phyloP scores from a whole-genome alignment of 371 early-diverging fungal species.

The Mortierella sp. region DNA sequence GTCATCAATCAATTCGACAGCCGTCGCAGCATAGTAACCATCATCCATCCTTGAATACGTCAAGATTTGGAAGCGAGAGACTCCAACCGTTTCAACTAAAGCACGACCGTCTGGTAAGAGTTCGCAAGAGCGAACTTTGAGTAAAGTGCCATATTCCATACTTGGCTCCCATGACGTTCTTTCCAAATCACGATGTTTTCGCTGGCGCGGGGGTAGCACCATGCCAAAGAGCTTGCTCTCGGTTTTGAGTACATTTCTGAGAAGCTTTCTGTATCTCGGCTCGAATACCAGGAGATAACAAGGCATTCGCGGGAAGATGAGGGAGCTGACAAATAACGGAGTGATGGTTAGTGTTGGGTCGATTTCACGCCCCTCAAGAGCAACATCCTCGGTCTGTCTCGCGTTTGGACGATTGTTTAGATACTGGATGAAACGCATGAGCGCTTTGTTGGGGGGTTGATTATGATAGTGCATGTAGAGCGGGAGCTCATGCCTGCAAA shows the following conservation, averaged over 20 bases:
- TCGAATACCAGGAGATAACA: constrained; percentile 76
- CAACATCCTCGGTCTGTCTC: constrained; percentile 3
- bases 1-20: constrained; percentile 39
- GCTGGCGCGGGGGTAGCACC: constrained; percentile 58
- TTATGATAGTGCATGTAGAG: constrained; percentile 53
- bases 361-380: constrained; percentile 21
- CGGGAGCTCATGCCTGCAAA: constrained; percentile 61
- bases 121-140: constrained; percentile 56
- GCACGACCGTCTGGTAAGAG: constrained; percentile 52
- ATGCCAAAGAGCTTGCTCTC: constrained; percentile 68
- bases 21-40: constrained; percentile 42
- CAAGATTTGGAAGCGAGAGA: constrained; percentile 59
- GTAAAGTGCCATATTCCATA: constrained; percentile 57
- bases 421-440: constrained; percentile 39
- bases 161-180: constrained; percentile 33
- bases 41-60: constrained; percentile 44
- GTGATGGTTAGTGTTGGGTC: constrained; percentile 50
- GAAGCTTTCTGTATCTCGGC: constrained; percentile 73
- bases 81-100: constrained; percentile 59
- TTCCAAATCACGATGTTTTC: constrained; percentile 36
- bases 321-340: constrained; percentile 74
- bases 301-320: constrained; percentile 74
- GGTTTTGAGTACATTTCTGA: constrained; percentile 67
- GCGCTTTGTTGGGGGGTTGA: constrained; percentile 43
- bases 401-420: constrained; percentile 23